Conservation (phyloP, 208 protist species). For the Entamoeba dispar region DNA sequence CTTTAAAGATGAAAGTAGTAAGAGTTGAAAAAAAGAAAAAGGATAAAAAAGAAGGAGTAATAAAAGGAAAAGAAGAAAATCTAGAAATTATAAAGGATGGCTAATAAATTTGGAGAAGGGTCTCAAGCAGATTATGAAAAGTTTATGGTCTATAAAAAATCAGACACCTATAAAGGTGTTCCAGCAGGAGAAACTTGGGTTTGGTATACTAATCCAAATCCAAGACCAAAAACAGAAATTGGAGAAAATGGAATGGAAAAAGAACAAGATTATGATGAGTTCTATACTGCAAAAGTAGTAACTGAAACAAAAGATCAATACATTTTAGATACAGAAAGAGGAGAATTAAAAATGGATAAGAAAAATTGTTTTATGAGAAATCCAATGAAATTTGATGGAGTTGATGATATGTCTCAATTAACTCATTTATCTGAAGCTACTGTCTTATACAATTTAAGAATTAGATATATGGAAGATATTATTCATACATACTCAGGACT, state of each 20-base stretch:
- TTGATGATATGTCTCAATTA: not conserved
- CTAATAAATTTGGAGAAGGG: not conserved
- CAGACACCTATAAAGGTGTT: not conserved
- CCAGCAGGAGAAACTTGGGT: not conserved
- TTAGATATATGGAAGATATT: slow-evolving; percentile 5
- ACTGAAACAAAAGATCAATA: not conserved
- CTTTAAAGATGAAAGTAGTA: no score
- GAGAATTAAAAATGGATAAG: not conserved
- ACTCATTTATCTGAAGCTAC: not conserved
- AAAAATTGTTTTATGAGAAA: not conserved
- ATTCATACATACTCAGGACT: slow-evolving; percentile 33
- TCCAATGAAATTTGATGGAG: not conserved
- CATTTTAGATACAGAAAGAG: not conserved
- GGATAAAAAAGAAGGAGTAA: no score
- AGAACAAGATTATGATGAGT: not conserved
- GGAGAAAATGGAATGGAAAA: not conserved
- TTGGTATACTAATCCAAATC: not conserved
- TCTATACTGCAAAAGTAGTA: not conserved
- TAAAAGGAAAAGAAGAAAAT: no score
- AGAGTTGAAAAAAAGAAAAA: no score
- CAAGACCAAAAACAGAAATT: not conserved
- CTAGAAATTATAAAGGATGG: not conserved
- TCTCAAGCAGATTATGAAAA: not conserved
- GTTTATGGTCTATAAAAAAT: not conserved
- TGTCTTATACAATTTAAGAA: not conserved